phyloP scores from a whole-genome alignment of 345 rosid genomes.

The Moringa oleifera region DNA sequence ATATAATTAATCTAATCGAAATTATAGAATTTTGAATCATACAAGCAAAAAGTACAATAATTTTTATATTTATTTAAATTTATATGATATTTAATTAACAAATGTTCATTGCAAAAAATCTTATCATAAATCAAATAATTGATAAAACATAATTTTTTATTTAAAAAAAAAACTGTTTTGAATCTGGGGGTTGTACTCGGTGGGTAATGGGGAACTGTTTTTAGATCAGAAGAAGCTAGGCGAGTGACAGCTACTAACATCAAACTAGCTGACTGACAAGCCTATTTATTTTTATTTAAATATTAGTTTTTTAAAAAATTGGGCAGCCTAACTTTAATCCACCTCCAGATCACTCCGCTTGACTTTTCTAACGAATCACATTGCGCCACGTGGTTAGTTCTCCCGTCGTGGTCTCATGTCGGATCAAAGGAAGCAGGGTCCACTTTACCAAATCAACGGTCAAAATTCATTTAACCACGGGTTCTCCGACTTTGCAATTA shows the following conservation, averaged over 20 bases:
- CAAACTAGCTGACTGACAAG: background rate
- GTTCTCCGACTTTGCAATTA: background rate
- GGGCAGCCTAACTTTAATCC: constrained; percentile 26
- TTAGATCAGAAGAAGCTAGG: background rate
- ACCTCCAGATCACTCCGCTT: background rate
- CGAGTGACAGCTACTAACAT: background rate
- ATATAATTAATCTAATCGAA: no score
- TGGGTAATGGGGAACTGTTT: background rate
- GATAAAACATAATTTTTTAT: no score
- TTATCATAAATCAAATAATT: no score
- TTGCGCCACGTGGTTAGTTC: constrained; percentile 15
- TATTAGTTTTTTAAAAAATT: background rate
- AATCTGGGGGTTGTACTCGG: no score
- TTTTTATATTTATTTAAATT: no score
- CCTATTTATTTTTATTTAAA: no score
- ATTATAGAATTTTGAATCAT: no score
- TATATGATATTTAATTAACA: no score
- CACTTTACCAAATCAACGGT: constrained; percentile 23
- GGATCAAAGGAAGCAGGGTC: constrained; percentile 36
- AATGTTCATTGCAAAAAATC: no score
- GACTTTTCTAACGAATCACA: constrained; percentile 2
- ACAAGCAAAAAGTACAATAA: no score
- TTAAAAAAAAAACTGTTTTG: no score
- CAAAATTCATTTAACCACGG: constrained; percentile 18
- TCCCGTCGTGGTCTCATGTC: constrained; percentile 23